Base-by-base conservation (phyloP, 2,329 filamentous ascomycete species). In the Penicillium olsonii region DNA sequence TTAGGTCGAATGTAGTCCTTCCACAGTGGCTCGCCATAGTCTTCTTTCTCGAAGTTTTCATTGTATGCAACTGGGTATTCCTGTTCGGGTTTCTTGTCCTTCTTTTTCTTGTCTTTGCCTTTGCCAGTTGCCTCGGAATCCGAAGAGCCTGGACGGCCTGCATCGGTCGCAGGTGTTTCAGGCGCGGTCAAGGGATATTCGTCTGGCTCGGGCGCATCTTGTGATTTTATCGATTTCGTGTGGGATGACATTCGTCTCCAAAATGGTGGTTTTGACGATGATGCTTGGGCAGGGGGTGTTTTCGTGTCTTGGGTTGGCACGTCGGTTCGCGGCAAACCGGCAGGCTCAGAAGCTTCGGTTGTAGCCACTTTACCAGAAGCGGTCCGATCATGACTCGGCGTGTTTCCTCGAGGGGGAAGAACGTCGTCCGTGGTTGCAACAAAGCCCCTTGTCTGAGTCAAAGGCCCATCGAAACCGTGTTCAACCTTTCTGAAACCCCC, bases 1-100 rank as follows among this genome's bases (percentile, higher is more conserved):
- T 88, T 91, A 50, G 84, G 82, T 63, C 84, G 87, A 42, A 97
- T 75, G 72, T 92, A 96, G 53, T 85, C 87, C 61, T 85, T 84
- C 94, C 94, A 99, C 37, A 83, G 73, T 0, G 88, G 84, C 41
- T 84, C 80, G 8, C 79, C 80, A 37, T 85, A 82, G 10, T 83
- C 78, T 48, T 85, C 78, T 22, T 86, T 81, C 29, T 80, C 75
- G 56, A 81, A 83, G 1, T 87, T 79, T 27, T 82, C 68, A 53
- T 88, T 83, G 63, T 82, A 84, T 0, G 87, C 83, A 2, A 75
- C 52, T 0, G 83, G 81, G 61, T 95, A 95, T 7, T 73, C 68
- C 41, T 70, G 58, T 14, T 58, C 62, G 8, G 48, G 10, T 42
- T 64, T 48, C 8, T 64, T 62, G 6, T 62, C 60, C 40, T 66